These are phyloP conservation scores for Arctium lappa DNA, from an alignment of 129 eudicot genomes.

Conservation along the genomic window DNA sequence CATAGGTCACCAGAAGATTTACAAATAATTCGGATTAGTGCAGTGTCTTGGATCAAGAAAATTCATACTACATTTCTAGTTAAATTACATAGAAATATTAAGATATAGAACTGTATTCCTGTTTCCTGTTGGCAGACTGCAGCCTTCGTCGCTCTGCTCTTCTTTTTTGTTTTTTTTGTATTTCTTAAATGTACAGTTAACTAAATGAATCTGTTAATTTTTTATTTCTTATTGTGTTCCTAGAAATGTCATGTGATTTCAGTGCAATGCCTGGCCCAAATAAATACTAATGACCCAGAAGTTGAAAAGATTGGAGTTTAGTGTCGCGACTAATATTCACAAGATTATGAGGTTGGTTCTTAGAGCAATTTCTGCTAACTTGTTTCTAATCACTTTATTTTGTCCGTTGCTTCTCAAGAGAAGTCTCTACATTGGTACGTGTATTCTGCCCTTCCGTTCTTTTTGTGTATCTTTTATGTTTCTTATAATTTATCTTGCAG, in stretches of 20 bases:
- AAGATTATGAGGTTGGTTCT: too few relatives aligned
- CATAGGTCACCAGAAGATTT: background rate
- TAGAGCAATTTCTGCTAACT: background rate
- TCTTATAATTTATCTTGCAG: background rate
- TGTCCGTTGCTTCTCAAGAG: background rate
- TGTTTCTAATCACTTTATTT: background rate
- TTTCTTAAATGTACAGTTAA: background rate
- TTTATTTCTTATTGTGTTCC: background rate
- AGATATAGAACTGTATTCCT: background rate
- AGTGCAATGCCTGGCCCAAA: background rate
- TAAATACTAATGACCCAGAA: background rate
- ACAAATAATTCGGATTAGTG: background rate
- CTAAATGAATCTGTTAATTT: background rate
- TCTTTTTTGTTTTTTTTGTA: background rate
- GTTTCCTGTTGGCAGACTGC: background rate
- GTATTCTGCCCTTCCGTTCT: background rate
- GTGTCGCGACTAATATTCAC: background rate
- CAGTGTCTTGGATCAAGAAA: background rate
- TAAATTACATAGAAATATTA: background rate
- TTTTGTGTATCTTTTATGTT: background rate
- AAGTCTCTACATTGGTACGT: background rate
- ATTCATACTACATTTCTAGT: background rate
- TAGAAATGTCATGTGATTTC: background rate
- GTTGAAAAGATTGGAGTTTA: background rate
- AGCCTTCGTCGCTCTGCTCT: too few relatives aligned